These are phyloP conservation scores for Solanum hybrid DNA, from an alignment of 305 asterid genomes.

Conservation along the genomic window DNA sequence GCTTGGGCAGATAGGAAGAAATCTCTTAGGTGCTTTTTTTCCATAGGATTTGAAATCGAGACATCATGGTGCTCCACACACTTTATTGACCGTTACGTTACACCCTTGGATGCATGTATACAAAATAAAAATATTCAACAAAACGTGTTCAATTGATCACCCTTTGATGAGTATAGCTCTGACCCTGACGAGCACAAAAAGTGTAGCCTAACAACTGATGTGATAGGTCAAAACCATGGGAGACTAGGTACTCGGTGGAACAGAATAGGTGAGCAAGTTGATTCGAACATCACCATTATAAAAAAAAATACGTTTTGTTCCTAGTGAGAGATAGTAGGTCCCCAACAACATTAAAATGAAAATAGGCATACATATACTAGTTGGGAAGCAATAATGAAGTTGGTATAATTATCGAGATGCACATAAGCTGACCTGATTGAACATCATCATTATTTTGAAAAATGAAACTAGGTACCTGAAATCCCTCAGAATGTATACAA, in stretches of 20 bases:
- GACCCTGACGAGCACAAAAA: background rate
- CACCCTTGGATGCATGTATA: background rate
- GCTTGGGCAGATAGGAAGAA: background rate
- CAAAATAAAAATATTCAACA: background rate
- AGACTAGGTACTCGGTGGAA: background rate
- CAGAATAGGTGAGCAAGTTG: background rate
- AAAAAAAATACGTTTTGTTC: background rate
- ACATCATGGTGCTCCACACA: background rate
- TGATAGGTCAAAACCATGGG: background rate
- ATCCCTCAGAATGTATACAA: slow-evolving; percentile 14
- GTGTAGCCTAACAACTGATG: background rate
- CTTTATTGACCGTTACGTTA: background rate
- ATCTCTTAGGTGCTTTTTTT: background rate
- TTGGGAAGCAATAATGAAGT: background rate
- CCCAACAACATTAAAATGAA: background rate
- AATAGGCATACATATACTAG: background rate
- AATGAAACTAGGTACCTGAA: slow-evolving; percentile 9
- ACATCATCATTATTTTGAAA: background rate
- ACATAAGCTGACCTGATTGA: background rate
- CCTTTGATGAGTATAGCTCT: background rate
- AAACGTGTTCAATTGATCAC: background rate
- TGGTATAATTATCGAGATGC: background rate
- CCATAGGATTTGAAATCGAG: background rate
- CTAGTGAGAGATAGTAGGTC: background rate
- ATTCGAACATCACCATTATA: background rate